Evolutionary conservation across 2,329 filamentous ascomycete species (phyloP), one percentile per base, ranked within the genome.

Genomic region (Aureobasidium sp.): DNA sequence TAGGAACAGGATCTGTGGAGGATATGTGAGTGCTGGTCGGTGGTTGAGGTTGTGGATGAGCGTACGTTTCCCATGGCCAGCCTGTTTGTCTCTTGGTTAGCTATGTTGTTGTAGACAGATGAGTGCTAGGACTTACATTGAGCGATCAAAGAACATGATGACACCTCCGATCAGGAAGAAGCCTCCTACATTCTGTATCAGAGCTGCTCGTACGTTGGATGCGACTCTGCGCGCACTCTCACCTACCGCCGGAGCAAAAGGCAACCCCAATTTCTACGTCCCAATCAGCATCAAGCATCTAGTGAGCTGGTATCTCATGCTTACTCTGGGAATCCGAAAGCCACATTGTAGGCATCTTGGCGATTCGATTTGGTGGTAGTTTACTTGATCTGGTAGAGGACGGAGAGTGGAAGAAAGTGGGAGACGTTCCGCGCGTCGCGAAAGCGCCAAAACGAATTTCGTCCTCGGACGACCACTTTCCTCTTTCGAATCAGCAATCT

Each of bases 181-280:
- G 68, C 89, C 91, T 75, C 93, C 93, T 47, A 31, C 45, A 58
- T 61, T 51, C 62, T 1, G 53, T 57, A 55, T 48, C 39, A 67
- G 68, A 70, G 62, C 65, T 64, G 61, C 62, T 66, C 70, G 65
- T 48, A 63, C 29, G 42, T 29, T 62, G 52, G 47, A 59, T 64
- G 53, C 37, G 36, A 47, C 45, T 58, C 29, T 60, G 44, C 62
- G 42, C 61, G 31, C 56, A 62, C 34, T 64, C 65, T 69, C 76
- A 88, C 89, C 69, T 87, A 96, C 92, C 93, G 72, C 91, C 93
- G 72, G 91, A 94, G 83, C 94, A 97, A 81, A 99, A 99, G 74
- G 92, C 90, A 66, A 97, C 92, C 69, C 94, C 94, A 71, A 97
- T 89, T 78, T 99, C 94, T 97, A 71, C 69, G 44, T 29, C 29